These are phyloP conservation scores for Chenopodium formosanum DNA, from an alignment of 148 eudicot genomes.

Conservation along the genomic window DNA sequence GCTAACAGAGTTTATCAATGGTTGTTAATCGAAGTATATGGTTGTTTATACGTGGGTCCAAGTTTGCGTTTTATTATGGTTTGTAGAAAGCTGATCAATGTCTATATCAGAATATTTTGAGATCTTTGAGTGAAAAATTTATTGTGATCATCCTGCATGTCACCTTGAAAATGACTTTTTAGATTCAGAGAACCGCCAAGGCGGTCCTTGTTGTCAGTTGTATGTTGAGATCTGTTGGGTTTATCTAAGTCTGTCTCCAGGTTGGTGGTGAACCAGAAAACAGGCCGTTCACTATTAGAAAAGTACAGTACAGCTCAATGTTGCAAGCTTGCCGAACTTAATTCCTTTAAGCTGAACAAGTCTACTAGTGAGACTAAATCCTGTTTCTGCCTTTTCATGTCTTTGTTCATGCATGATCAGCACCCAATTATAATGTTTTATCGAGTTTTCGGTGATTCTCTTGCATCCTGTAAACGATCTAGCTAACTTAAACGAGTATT, in stretches of 20 bases:
- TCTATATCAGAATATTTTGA: neutral
- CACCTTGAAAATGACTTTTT: conserved; percentile 4
- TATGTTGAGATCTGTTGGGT: conserved; percentile 3
- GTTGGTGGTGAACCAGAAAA: conserved; percentile 14
- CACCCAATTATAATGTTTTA: neutral
- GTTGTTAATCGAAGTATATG: neutral
- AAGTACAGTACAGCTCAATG: neutral
- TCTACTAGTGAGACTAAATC: neutral
- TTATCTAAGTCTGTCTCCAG: conserved; percentile 1
- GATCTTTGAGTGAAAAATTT: neutral
- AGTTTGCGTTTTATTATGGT: conserved; percentile 1
- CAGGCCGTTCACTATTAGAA: neutral
- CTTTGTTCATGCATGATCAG: neutral
- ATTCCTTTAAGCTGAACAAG: neutral
- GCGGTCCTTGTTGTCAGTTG: neutral
- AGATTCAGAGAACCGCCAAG: neutral
- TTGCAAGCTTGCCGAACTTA: neutral
- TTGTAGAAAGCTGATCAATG: conserved; percentile 17
- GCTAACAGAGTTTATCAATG: neutral
- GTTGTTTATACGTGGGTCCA: conserved; percentile 3
- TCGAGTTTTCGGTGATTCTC: neutral
- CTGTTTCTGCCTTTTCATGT: neutral
- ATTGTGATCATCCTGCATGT: neutral
- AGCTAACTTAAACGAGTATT: neutral
- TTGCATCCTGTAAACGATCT: neutral